Conservation (phyloP, 108 stramenopile genomes). For the Cyclotella baltica region DNA sequence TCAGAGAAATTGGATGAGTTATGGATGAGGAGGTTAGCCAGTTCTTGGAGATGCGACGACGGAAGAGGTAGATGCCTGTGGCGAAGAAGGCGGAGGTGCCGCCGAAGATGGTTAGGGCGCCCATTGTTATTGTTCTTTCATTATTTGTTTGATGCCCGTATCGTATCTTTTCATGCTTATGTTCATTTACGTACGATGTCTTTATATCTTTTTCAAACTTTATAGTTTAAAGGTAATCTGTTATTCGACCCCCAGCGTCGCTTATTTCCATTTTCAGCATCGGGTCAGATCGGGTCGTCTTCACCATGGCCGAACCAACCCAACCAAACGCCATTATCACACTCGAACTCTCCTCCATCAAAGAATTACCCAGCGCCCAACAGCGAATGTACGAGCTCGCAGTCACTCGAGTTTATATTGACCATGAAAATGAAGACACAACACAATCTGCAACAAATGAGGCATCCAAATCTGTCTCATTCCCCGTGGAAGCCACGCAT, state of each 20-base stretch:
- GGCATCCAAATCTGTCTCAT: background rate
- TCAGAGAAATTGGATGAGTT: background rate
- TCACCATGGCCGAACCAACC: background rate
- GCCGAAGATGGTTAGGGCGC: conserved; percentile 26
- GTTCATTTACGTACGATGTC: background rate
- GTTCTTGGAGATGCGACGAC: conserved; percentile 44
- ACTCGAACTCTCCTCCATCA: conserved; percentile 35
- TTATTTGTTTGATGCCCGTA: too few relatives aligned
- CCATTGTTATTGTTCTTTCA: background rate
- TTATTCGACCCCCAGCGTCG: background rate
- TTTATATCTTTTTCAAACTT: background rate
- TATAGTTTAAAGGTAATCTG: background rate
- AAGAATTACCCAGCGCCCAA: conserved; percentile 44
- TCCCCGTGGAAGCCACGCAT: too few relatives aligned
- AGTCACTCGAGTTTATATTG: conserved; percentile 13
- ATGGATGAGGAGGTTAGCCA: conserved; percentile 33
- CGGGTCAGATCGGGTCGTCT: background rate
- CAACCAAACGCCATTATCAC: conserved; percentile 17
- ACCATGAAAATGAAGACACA: background rate
- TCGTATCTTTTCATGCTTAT: background rate
- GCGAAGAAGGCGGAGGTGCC: conserved; percentile 41
- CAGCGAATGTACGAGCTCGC: conserved; percentile 39
- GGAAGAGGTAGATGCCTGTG: conserved; percentile 25
- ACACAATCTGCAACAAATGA: too few relatives aligned
- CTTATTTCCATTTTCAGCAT: background rate